Base-by-base conservation (phyloP, 2,329 filamentous ascomycete species). In the Colletotrichum sp. region DNA sequence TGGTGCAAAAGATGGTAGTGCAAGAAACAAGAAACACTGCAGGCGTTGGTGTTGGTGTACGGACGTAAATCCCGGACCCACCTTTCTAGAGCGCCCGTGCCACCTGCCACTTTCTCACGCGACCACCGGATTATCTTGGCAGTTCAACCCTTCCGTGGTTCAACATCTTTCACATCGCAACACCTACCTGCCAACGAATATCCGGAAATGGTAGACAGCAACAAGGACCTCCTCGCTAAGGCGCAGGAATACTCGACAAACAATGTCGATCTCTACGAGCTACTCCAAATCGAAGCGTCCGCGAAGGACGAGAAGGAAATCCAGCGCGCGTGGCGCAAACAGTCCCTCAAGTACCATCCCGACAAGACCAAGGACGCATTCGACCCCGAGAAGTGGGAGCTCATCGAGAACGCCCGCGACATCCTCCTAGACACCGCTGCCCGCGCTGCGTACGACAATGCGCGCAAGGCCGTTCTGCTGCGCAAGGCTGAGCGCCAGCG, bases 271-370 rank as follows among this genome's bases (percentile, higher is more conserved):
- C 94, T 96, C 78, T 98, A 97, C 87, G 92, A 91, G 30, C 89
- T 98, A 30, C 90, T 98, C 19, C 90, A 90, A 71, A 88, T 97
- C 66, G 88, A 92, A 72, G 88, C 92, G 25, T 89, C 92, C 22
- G 55, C 22, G 22, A 91, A 93, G 1, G 86, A 89, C 25, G 93
- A 94, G 72, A 87, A 92, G n/a, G 94, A 96, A 77, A 93, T 98
- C 81, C 93, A 95, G 78, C 93, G 94, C 79, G 95, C 95, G 61
- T 98, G 96, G 89, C 92, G 95, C 75, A 95, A 95, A 80, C 93
- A 93, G 34, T 95, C 95, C 5, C 89, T 98, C n/a, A 95, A 95
- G 82, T 95, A 96, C 87, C 96, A 99, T 84, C 96, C 96, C 1
- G 96, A 99, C 89, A 98, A 98, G 86, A 93, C 96, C 71, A 91